Percentiles rank a stretch among this genome's conserved stretches.
Conservation (phyloP, 1,284 basidiomycete species). For the Pascua sp. region DNA sequence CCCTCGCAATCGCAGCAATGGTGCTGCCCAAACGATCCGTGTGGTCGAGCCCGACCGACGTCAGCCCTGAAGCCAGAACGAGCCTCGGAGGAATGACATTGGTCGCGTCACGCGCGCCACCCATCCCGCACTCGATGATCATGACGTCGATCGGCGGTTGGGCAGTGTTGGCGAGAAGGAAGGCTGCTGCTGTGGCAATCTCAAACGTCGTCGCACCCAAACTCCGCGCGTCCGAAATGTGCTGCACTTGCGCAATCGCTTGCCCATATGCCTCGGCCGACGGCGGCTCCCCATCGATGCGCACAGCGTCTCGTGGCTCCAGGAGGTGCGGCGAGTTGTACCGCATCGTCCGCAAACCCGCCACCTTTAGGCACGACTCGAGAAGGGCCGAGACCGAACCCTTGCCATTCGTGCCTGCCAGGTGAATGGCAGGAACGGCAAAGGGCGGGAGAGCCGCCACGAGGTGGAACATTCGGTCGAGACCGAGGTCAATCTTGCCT, state of each 20-base stretch:
- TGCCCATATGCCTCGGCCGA: constrained; percentile 55
- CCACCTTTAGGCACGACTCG: constrained; percentile 65
- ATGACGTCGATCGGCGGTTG: constrained; percentile 61
- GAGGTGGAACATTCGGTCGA: constrained; percentile 65
- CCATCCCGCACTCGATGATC: constrained; percentile 92
- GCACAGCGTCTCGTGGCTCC: constrained; percentile 71
- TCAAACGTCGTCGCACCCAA: constrained; percentile 72
- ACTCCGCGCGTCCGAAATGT: constrained; percentile 53
- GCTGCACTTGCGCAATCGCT: constrained; percentile 57
- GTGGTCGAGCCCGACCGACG: constrained; percentile 87
- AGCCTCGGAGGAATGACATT: constrained; percentile 72
- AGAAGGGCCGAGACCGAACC: constrained; percentile 84
- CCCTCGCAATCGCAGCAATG: constrained; percentile 67
- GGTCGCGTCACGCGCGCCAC: constrained; percentile 87
- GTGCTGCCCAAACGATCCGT: constrained; percentile 81
- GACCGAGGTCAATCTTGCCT: constrained; percentile 66
- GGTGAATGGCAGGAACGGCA: constrained; percentile 79
- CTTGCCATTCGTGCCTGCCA: constrained; percentile 97
- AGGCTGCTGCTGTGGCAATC: constrained; percentile 73
- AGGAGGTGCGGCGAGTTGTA: constrained; percentile 94
- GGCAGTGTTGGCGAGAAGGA: constrained; percentile 65
- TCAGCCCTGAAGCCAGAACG: constrained; percentile 74
- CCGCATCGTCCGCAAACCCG: constrained; percentile 65
- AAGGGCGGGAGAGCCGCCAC: constrained; percentile 62
- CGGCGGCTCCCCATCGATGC: constrained; percentile 62